Evolutionary conservation across 129 eudicot genomes (phyloP).

Genomic region (Saussurea involucrata): DNA sequence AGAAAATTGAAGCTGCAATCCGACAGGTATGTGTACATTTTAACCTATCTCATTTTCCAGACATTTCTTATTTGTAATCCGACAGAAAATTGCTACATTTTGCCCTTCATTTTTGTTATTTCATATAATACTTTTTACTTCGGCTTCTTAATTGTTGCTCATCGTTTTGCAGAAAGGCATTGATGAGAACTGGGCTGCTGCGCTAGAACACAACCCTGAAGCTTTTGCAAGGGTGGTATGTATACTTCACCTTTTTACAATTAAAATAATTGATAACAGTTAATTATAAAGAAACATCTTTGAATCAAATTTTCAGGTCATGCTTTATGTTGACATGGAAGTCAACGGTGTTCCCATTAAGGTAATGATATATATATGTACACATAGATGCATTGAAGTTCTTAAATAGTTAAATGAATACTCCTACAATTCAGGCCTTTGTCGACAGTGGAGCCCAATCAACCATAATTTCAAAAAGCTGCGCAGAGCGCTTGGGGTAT

Average conservation of each 20-base stretch:
- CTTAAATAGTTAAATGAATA: background rate
- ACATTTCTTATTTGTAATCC: background rate
- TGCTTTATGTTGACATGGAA: conserved; percentile 87
- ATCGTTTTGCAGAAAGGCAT: conserved; percentile 53
- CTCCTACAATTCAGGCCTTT: conserved; percentile 43
- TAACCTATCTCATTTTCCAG: too few relatives aligned
- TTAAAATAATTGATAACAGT: background rate
- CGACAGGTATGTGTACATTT: conserved; percentile 43
- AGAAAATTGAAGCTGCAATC: conserved; percentile 71
- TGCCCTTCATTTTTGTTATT: background rate
- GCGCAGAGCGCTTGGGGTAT: conserved; percentile 74
- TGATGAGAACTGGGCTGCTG: conserved; percentile 82
- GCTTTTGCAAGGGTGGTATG: conserved; percentile 81
- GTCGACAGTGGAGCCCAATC: conserved; percentile 95
- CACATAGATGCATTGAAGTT: background rate
- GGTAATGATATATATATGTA: conserved; percentile 31
- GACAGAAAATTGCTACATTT: too few relatives aligned
- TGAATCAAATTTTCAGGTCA: conserved; percentile 47
- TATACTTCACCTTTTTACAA: background rate
- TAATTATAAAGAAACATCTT: background rate
- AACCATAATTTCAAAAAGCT: conserved; percentile 72
- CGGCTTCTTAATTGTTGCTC: background rate
- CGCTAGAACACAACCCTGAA: conserved; percentile 79
- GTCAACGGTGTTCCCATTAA: conserved; percentile 78
- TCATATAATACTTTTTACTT: background rate